Conservation (phyloP, 805 yeast genomes). For the Maudiozyma serrabonitensis region DNA sequence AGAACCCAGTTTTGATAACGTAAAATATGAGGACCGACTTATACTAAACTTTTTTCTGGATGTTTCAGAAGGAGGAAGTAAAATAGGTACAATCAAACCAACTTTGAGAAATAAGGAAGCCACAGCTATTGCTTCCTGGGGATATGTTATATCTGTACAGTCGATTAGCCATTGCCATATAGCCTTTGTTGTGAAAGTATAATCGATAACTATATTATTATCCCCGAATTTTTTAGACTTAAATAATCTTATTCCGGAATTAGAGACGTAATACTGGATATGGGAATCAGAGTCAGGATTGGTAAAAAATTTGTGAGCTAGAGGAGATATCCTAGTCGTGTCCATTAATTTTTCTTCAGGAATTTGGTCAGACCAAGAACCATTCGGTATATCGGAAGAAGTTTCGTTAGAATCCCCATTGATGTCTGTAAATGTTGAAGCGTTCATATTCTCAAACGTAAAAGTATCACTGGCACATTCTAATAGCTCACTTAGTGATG, state of each 20-base stretch:
- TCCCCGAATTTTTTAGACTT: conserved; percentile 32
- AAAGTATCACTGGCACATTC: conserved; percentile 27
- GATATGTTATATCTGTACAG: conserved; percentile 61
- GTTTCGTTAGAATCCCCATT: conserved; percentile 1
- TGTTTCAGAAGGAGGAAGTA: conserved; percentile 29
- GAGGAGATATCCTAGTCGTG: conserved; percentile 42
- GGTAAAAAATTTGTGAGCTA: conserved; percentile 66
- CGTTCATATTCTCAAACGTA: conserved; percentile 25
- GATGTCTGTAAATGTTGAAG: conserved; percentile 1
- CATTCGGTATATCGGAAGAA: background rate
- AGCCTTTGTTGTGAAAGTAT: conserved; percentile 64
- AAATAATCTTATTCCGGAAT: conserved; percentile 55
- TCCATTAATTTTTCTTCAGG: conserved; percentile 8
- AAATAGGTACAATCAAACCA: conserved; percentile 40
- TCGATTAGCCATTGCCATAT: conserved; percentile 84
- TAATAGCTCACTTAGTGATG: conserved; percentile 29
- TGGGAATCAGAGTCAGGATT: conserved; percentile 84
- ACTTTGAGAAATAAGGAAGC: conserved; percentile 40
- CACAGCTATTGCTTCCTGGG: conserved; percentile 43
- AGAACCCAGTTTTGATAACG: conserved; percentile 36
- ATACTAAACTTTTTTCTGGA: conserved; percentile 23
- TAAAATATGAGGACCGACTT: conserved; percentile 35
- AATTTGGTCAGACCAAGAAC: conserved; percentile 11
- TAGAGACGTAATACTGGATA: conserved; percentile 65
- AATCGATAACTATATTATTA: conserved; percentile 26